Evolutionary conservation across 2,329 filamentous ascomycete genomes (phyloP).

Genomic region (Blumeria hordei): DNA sequence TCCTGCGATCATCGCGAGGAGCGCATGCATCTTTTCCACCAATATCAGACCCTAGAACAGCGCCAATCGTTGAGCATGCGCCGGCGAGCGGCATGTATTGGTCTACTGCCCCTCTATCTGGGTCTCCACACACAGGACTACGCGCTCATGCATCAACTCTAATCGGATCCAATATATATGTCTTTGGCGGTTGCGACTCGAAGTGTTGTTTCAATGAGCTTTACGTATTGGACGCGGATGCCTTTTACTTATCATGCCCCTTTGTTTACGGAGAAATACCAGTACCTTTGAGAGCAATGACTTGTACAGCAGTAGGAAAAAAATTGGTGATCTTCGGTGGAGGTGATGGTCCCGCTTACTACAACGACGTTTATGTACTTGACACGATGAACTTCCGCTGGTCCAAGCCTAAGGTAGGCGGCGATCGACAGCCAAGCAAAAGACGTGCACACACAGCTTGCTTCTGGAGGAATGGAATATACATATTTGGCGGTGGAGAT

Average conservation of each 20-base stretch:
- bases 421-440: constrained; percentile 33
- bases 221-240: constrained; percentile 44
- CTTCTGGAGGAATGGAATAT: constrained; percentile 45
- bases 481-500: constrained; percentile 48
- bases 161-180: constrained; percentile 39
- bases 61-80: constrained; percentile 34
- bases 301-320: constrained; percentile 45
- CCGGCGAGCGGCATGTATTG: constrained; percentile 52
- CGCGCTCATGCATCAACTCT: constrained; percentile 43
- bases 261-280: constrained; percentile 39
- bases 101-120: constrained; percentile 40
- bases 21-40: constrained; percentile 28
- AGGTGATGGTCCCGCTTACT: constrained; percentile 45
- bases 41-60: constrained; percentile 29
- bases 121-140: constrained; percentile 32
- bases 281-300: constrained; percentile 43
- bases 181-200: constrained; percentile 46
- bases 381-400: constrained; percentile 46
- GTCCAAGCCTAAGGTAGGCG: constrained; percentile 32
- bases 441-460: constrained; percentile 47
- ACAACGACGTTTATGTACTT: constrained; percentile 49
- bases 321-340: constrained; percentile 47
- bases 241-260: constrained; percentile 45
- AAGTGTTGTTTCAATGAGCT: constrained; percentile 44
- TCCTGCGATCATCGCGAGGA: constrained; percentile 7